A percentile compares a stretch with the other conserved stretches of the same genome.
phyloP scores from a whole-genome alignment of 208 protist genomes.

The Blastocrithidia nonstop region DNA sequence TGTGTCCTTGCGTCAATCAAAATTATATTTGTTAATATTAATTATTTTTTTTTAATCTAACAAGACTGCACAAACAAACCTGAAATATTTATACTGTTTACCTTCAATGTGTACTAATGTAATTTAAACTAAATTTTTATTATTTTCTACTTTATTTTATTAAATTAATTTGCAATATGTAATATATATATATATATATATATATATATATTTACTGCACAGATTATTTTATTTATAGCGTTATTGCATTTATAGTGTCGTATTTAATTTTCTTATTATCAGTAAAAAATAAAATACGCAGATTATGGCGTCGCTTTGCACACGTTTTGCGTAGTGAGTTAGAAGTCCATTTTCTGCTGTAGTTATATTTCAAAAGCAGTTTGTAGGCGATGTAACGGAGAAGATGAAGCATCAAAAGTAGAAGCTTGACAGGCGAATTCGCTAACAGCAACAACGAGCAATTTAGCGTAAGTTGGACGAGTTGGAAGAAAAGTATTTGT shows the following conservation, averaged over 20 bases:
- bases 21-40: too few species aligned
- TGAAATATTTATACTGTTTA: too few species aligned
- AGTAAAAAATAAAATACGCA: too few species aligned
- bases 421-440: conserved; percentile 20
- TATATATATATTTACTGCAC: not conserved
- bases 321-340: conserved; percentile 18
- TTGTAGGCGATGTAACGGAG: conserved; percentile 58
- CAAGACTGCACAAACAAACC: too few species aligned
- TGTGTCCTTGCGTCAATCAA: too few species aligned
- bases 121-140: too few species aligned
- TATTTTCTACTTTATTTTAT: too few species aligned
- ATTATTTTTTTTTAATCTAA: too few species aligned
- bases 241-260: not conserved
- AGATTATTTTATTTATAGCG: not conserved
- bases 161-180: not conserved
- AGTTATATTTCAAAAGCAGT: conserved; percentile 60
- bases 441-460: conserved; percentile 37
- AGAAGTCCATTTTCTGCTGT: conserved; percentile 37
- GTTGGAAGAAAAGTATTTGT: conserved; percentile 67
- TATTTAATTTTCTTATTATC: not conserved
- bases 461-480: conserved; percentile 58
- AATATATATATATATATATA: not conserved
- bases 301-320: conserved; percentile 8
- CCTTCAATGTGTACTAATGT: too few species aligned
- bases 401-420: conserved; percentile 41